Base-by-base conservation (phyloP, 2,329 filamentous ascomycete species). In the Boeremia exigua region DNA sequence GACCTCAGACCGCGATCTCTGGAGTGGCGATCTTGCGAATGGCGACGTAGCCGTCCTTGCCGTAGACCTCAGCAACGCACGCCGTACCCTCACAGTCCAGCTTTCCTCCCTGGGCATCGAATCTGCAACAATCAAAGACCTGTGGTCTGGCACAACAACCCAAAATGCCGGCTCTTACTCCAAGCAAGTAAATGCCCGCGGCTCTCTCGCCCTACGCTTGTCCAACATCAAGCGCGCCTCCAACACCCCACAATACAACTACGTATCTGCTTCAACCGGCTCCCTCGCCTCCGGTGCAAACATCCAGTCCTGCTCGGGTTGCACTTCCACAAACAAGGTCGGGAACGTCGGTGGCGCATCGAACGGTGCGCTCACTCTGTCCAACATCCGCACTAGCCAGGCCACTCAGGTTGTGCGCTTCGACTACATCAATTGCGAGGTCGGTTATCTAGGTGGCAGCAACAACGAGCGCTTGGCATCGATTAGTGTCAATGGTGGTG, bases 21-120 rank as follows among this genome's bases (percentile, higher is more conserved):
- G 61, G 62, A 55, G 51, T 10, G 62, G 62, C 25, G 59, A 65
- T 34, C 59, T 65, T 4, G 61, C 62, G 8, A 64, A 65, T 19
- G 59, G 62, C 17, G 62, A 65, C 37, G 48, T 64, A 12, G 62
- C 62, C 4, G 62, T 64, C 25, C 49, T 65, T 0, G 42, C 55
- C 6, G 62, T 65, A n/a, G 61, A 65, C 25, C 52, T 60, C 28
- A 65, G 61, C 55, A 65, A 64, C 38, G 30, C 40, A 5, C 38
- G 33, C 28, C 59, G 62, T 23, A 63, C 53, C 4, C 59, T 65
- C 19, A 48, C 43, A 3, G 42, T 63, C 5, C 56, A 62, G 19
- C 53, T 65, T 0, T 60, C 62, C 3, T 45, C 56, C 4, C 59
- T 65, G 1, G 59, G 53, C 5, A 62, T 65, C 32, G 28, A 51